Evolutionary conservation across 257 asterid species (phyloP).

Genomic region (Cruciata laevipes): DNA sequence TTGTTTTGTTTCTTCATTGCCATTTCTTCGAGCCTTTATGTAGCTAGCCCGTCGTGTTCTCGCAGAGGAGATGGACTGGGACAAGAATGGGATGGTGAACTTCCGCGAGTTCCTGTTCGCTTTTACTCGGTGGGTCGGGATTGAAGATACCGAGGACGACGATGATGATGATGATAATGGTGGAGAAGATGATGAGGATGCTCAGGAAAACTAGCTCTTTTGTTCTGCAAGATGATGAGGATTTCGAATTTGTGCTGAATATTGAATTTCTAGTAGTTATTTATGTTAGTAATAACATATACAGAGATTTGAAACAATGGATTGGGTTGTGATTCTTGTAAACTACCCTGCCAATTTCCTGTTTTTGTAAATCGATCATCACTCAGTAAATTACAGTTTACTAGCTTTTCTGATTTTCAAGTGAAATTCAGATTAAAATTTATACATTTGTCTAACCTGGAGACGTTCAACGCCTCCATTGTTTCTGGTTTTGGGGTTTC

Average conservation of each 20-base stretch:
- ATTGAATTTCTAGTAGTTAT: too few relatives aligned
- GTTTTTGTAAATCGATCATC: too few relatives aligned
- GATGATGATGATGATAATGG: slow-evolving; percentile 29
- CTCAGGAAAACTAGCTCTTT: not conserved
- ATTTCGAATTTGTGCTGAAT: not conserved
- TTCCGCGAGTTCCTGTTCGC: slow-evolving; percentile 91
- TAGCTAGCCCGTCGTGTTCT: slow-evolving; percentile 7
- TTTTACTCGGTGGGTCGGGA: slow-evolving; percentile 84
- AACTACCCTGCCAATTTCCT: too few relatives aligned
- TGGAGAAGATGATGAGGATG: slow-evolving; percentile 4
- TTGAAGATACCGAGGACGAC: slow-evolving; percentile 56
- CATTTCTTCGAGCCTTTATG: not conserved
- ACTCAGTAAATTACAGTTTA: too few relatives aligned
- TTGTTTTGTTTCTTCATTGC: not conserved
- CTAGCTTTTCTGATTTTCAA: too few relatives aligned
- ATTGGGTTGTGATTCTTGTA: not conserved
- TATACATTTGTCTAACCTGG: too few relatives aligned
- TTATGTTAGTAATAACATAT: too few relatives aligned
- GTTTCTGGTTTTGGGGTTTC: too few relatives aligned
- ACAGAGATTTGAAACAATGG: not conserved
- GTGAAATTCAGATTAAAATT: too few relatives aligned
- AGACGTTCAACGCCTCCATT: too few relatives aligned
- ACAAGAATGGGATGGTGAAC: slow-evolving; percentile 79
- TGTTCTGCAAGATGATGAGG: not conserved
- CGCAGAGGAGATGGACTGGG: slow-evolving; percentile 99